Percentiles rank a stretch among this genome's conserved stretches.
Evolutionary conservation across 2,329 filamentous ascomycete species (phyloP).

Genomic region (Teratosphaeria pseudoeucalypti): DNA sequence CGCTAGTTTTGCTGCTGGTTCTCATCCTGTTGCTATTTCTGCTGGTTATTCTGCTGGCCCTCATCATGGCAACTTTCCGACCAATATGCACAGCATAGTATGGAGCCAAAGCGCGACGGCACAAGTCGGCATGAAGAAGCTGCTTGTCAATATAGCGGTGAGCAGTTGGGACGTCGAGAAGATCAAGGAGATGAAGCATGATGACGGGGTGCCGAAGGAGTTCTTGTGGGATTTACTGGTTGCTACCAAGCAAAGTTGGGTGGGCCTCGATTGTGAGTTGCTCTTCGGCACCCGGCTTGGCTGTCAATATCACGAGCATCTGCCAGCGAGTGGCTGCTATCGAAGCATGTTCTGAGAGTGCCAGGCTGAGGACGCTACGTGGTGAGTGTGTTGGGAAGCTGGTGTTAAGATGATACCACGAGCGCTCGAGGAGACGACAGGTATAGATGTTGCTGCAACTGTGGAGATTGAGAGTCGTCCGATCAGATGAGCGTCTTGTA

Average conservation of each 20-base stretch:
- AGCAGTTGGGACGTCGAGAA: background rate
- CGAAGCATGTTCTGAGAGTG: background rate
- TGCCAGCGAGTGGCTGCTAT: background rate
- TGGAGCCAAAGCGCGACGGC: background rate
- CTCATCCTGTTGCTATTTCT: no score
- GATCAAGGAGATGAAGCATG: background rate
- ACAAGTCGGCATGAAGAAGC: background rate
- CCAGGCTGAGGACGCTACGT: background rate
- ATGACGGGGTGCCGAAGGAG: background rate
- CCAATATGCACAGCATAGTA: background rate
- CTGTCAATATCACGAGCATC: conserved; percentile 4
- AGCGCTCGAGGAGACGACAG: no score
- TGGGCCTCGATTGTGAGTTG: background rate
- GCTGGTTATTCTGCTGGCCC: background rate
- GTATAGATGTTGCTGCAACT: background rate
- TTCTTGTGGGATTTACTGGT: background rate
- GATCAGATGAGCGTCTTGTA: no score
- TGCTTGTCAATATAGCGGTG: conserved; percentile 1
- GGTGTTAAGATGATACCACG: background rate
- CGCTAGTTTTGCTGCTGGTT: no score
- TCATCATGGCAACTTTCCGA: background rate
- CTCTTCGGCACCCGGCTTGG: background rate
- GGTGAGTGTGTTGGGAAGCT: background rate
- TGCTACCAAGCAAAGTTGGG: background rate
- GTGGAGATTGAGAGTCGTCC: no score